Evolutionary conservation across 2,329 filamentous ascomycete genomes (phyloP).

Genomic region (Colletotrichum paranaense): DNA sequence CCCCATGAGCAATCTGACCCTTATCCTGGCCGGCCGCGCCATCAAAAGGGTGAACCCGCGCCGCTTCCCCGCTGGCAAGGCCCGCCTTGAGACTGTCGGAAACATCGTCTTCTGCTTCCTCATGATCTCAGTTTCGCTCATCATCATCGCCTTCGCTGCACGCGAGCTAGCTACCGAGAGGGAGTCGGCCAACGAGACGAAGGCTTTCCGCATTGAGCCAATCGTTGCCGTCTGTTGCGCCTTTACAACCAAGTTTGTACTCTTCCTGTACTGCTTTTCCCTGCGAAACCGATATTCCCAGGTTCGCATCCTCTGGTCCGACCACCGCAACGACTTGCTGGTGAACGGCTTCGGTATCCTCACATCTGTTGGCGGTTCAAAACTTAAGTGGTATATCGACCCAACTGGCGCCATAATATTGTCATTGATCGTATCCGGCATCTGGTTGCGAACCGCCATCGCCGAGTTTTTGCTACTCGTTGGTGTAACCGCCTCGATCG

Average conservation of each 20-base stretch:
- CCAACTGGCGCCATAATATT: slow-evolving; percentile 91
- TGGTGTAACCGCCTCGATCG: slow-evolving; percentile 85
- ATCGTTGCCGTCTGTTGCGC: slow-evolving; percentile 87
- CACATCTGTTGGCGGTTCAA: slow-evolving; percentile 87
- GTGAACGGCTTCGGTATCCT: slow-evolving; percentile 95
- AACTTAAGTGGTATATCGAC: slow-evolving; percentile 94
- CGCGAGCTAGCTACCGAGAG: slow-evolving; percentile 67
- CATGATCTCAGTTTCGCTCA: slow-evolving; percentile 91
- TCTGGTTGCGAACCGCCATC: slow-evolving; percentile 90
- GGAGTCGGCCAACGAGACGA: slow-evolving; percentile 57
- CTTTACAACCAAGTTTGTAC: slow-evolving; percentile 83
- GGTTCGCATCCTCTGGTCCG: slow-evolving; percentile 93
- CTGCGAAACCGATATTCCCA: slow-evolving; percentile 92
- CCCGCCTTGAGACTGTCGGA: slow-evolving; percentile 92
- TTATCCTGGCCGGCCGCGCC: slow-evolving; percentile 88
- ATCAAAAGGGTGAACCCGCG: slow-evolving; percentile 86
- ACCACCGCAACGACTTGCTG: slow-evolving; percentile 94
- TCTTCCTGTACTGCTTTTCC: slow-evolving; percentile 94
- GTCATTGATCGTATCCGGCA: slow-evolving; percentile 78
- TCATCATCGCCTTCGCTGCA: slow-evolving; percentile 89
- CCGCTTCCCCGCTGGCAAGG: slow-evolving; percentile 92
- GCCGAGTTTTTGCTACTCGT: slow-evolving; percentile 91
- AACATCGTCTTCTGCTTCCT: slow-evolving; percentile 97
- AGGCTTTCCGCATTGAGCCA: slow-evolving; percentile 81
- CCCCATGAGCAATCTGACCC: slow-evolving; percentile 85